Percentiles rank a stretch among this genome's conserved stretches.
These are phyloP conservation scores for Vicia sativa DNA, from an alignment of 306 rosid genomes.

Conservation along the genomic window DNA sequence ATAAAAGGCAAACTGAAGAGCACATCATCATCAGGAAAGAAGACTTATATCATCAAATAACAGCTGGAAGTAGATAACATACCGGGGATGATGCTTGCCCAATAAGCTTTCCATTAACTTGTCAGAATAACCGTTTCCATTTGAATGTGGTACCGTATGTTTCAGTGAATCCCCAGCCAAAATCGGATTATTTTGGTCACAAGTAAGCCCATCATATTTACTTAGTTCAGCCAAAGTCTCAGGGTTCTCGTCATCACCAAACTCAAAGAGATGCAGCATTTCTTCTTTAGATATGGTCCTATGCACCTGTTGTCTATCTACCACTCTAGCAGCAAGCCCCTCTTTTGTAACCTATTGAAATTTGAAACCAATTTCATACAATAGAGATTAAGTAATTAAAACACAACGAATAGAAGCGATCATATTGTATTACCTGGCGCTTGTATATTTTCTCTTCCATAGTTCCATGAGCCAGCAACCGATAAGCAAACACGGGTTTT, in stretches of 20 bases:
- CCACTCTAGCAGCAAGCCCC: constrained; percentile 97
- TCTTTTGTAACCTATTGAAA: constrained; percentile 87
- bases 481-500: constrained; percentile 95
- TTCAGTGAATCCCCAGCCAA: constrained; percentile 50
- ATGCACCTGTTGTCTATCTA: constrained; percentile 91
- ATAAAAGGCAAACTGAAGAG: constrained; percentile 6
- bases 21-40: constrained; percentile 22
- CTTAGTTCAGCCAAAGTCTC: constrained; percentile 58
- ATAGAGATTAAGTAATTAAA: constrained; percentile 26
- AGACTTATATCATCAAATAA: not conserved
- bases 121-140: constrained; percentile 83
- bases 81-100: constrained; percentile 81
- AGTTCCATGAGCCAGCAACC: constrained; percentile 95
- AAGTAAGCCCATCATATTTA: constrained; percentile 49
- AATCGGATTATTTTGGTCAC: constrained; percentile 43
- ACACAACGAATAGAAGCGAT: constrained; percentile 25
- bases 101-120: constrained; percentile 89
- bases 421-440: constrained; percentile 75
- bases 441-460: constrained; percentile 99
- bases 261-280: constrained; percentile 96
- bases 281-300: constrained; percentile 95
- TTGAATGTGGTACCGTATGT: constrained; percentile 58
- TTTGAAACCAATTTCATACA: constrained; percentile 31
- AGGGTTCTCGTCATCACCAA: constrained; percentile 92
- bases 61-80: constrained; percentile 37